Conservation (phyloP, 257 asterid species). For the Catharanthus roseus region DNA sequence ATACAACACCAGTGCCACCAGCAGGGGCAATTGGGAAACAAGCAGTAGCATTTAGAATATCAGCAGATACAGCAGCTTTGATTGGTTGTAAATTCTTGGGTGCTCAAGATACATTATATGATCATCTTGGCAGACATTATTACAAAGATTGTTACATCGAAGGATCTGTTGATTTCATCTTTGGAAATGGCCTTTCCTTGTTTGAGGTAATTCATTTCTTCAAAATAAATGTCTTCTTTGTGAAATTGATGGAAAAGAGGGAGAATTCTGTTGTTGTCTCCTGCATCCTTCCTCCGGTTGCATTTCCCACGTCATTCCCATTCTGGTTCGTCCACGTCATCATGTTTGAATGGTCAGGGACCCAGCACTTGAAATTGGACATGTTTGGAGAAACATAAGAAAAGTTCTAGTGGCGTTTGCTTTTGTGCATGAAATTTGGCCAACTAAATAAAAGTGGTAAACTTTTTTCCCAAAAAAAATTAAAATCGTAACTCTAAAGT, state of each 20-base stretch:
- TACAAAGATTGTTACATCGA: conserved; percentile 86
- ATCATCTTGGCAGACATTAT: conserved; percentile 82
- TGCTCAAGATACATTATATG: conserved; percentile 87
- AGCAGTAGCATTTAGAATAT: conserved; percentile 89
- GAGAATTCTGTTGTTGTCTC: no score
- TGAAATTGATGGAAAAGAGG: background rate
- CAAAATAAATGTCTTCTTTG: background rate
- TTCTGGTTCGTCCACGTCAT: background rate
- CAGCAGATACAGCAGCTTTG: conserved; percentile 78
- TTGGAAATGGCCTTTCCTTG: conserved; percentile 78
- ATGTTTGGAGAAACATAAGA: background rate
- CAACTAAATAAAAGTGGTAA: background rate
- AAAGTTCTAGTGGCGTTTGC: background rate
- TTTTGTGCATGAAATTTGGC: conserved; percentile 9
- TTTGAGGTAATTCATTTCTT: conserved; percentile 49
- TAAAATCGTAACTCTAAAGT: no score
- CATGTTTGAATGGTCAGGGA: background rate
- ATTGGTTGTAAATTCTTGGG: conserved; percentile 80
- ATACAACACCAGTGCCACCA: conserved; percentile 72
- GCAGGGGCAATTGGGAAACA: conserved; percentile 87
- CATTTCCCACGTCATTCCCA: background rate
- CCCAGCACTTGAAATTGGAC: background rate
- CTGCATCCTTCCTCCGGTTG: background rate
- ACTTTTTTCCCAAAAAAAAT: no score
- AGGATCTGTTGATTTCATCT: conserved; percentile 92